Conservation (phyloP, 2,329 filamentous ascomycete species). For the Coccinonectria pachysandricola region DNA sequence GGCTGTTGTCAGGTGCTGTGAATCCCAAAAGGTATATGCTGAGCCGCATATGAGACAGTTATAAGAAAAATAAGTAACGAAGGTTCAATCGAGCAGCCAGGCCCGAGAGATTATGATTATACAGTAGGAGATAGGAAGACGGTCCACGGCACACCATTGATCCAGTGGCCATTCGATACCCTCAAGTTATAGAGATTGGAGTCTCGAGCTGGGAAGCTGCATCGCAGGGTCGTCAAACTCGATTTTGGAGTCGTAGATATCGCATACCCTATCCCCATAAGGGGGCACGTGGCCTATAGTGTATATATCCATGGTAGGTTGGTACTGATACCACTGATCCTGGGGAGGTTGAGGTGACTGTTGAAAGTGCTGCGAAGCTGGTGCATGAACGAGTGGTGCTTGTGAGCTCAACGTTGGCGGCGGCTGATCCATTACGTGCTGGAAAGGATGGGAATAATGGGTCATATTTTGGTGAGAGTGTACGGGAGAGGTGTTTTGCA, state of each 20-base stretch:
- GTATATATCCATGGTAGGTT: conserved; percentile 46
- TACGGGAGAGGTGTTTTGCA: no score
- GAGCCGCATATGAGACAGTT: no score
- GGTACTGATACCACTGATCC: conserved; percentile 48
- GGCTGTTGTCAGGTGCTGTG: conserved; percentile 16
- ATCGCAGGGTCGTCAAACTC: conserved; percentile 48
- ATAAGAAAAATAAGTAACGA: conserved; percentile 10
- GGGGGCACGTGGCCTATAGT: conserved; percentile 42
- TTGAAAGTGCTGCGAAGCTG: conserved; percentile 25
- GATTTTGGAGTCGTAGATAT: conserved; percentile 44
- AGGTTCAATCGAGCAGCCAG: no score
- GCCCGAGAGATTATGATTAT: conserved; percentile 18
- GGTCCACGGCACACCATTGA: no score
- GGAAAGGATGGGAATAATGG: conserved; percentile 33
- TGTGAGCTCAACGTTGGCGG: conserved; percentile 28
- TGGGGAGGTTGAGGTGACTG: conserved; percentile 31
- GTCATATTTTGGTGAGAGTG: conserved; percentile 32
- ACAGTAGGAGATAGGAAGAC: conserved; percentile 14
- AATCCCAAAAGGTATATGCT: conserved; percentile 23
- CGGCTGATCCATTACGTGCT: conserved; percentile 24
- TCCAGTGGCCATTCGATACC: background rate
- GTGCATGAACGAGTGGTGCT: conserved; percentile 16
- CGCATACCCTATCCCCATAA: conserved; percentile 40
- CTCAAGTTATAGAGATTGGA: conserved; percentile 40
- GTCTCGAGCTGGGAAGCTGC: conserved; percentile 48